Conservation (phyloP, 805 yeast species). For the Maudiozyma saulgeensis region DNA sequence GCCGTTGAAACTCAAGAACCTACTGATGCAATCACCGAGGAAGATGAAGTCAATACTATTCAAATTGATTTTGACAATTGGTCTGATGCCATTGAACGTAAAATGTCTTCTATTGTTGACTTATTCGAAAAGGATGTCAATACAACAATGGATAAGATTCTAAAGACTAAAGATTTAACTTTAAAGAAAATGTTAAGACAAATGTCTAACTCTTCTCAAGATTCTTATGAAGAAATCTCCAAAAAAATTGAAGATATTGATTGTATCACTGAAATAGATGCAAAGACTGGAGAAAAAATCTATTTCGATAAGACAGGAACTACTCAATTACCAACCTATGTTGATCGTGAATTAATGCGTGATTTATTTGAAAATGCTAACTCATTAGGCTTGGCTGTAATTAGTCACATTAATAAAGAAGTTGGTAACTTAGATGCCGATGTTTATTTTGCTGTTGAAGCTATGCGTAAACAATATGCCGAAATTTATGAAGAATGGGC, state of each 20-base stretch:
- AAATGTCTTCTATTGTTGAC: conserved; percentile 31
- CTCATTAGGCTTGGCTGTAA: conserved; percentile 7
- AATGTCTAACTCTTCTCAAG: conserved; percentile 22
- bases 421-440: conserved; percentile 25
- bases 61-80: conserved; percentile 32
- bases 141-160: conserved; percentile 20
- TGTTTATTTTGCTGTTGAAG: conserved; percentile 30
- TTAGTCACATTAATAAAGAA: conserved; percentile 27
- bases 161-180: conserved; percentile 22
- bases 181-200: conserved; percentile 31
- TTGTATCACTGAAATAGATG: conserved; percentile 25
- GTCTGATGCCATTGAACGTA: conserved; percentile 30
- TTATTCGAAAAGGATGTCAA: conserved; percentile 33
- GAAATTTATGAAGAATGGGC: conserved; percentile 69
- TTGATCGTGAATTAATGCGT: conserved; percentile 41
- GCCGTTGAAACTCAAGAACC: not conserved
- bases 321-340: conserved; percentile 29
- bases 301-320: conserved; percentile 30
- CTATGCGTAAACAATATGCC: conserved; percentile 37
- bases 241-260: conserved; percentile 32
- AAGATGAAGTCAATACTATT: conserved; percentile 17
- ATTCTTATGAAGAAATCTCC: conserved; percentile 22
- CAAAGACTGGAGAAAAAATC: conserved; percentile 27
- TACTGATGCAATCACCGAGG: conserved; percentile 3
- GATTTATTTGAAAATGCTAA: conserved; percentile 29